Evolutionary conservation across 805 yeast genomes (phyloP).

Genomic region (Pichia thaimueangensis): DNA sequence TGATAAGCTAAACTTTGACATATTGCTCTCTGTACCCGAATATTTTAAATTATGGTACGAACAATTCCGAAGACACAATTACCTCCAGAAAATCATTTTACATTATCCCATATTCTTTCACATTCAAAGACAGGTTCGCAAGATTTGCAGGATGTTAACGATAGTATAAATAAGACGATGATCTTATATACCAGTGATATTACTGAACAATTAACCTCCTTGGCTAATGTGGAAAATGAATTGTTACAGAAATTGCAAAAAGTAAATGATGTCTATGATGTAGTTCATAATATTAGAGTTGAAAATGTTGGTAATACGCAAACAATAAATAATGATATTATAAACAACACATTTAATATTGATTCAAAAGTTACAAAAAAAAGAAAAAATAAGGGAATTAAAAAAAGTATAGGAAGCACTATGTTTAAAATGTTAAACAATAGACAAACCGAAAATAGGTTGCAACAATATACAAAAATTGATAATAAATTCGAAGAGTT

Average conservation of each 20-base stretch:
- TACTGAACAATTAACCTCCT: conserved; percentile 22
- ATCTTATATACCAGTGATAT: conserved; percentile 25
- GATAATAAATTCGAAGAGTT: conserved; percentile 2
- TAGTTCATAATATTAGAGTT: conserved; percentile 7
- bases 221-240: conserved; percentile 22
- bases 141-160: conserved; percentile 15
- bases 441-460: not conserved
- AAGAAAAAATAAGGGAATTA: not conserved
- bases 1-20: too few species aligned
- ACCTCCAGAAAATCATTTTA: conserved; percentile 7
- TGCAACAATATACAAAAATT: conserved; percentile 7
- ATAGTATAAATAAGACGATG: conserved; percentile 20
- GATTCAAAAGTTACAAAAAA: too few species aligned
- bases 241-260: conserved; percentile 18
- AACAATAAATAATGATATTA: not conserved
- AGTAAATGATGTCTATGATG: conserved; percentile 12
- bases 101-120: conserved; percentile 9
- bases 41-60: too few species aligned
- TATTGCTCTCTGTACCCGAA: too few species aligned
- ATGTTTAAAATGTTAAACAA: conserved; percentile 3
- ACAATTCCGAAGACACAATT: not conserved
- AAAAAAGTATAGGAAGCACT: not conserved
- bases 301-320: conserved; percentile 3
- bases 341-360: not conserved
- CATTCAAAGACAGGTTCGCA: not conserved